Base-by-base conservation (phyloP, 208 protist genomes). In the Acanthamoeba triangularis region DNA sequence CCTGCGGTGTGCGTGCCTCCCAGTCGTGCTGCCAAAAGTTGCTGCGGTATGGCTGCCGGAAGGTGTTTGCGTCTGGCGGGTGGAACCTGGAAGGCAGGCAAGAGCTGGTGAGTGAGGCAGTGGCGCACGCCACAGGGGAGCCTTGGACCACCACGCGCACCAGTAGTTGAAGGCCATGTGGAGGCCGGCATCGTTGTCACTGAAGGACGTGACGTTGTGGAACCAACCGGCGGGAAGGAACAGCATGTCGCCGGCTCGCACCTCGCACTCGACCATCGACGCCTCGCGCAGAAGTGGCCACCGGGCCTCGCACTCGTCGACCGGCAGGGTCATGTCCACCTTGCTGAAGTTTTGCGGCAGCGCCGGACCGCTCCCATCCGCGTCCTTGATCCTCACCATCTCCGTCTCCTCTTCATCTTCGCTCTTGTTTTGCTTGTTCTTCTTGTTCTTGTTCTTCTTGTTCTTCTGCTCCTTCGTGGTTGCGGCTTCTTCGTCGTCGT, bases 151-250 rank as follows among this genome's bases (percentile, higher is more conserved):
- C 13, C 30, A 30, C 67, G 25, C 72, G 41, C n/a, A 72, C 91
- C 91, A 94, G 74, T 94, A 94, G 63, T 94, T 94, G 91, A 94
- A 59, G 20, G 91, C 91, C 30, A 69, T 56, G 35, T 94, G 91
- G 52, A 56, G 35, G 54, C 72, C 72, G 33, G 28, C 67, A 28
- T 35, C 80, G 23, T 74, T 93, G 54, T 90, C 76, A n/a, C 47
- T 69, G 41, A 56, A 37, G 20, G 95, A 96, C 5, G 54, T 93
- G 54, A 96, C 95, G 47, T 96, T 93, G 78, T 96, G 95, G 67
- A 96, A 96, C 95, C 95, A 96, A 11, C 91, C 56, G 23, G 91
- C 69, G n/a, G 95, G 95, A 1, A 96, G 95, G 72, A 90, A 96
- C 20, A 96, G 95, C 37, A 78, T 63, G 30, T 96, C 63, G 2